Conservation (phyloP, 2,329 filamentous ascomycete species). For the Aspergillus costaricaensis region DNA sequence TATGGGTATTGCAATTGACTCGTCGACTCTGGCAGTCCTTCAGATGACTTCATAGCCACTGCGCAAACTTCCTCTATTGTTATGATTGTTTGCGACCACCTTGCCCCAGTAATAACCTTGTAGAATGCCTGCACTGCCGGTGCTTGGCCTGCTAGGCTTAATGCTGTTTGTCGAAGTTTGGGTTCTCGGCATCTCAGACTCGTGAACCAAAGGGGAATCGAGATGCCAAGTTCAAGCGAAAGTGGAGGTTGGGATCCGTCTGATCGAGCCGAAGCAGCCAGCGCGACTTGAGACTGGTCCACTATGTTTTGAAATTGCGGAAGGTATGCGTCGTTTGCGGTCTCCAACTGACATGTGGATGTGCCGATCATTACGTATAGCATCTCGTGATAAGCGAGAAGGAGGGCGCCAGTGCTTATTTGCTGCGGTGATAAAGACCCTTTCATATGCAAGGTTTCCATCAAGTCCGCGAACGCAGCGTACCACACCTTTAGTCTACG, state of each 20-base stretch:
- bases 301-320: conserved; percentile 31
- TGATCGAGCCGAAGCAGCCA: conserved; percentile 18
- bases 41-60: conserved; percentile 4
- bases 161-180: conserved; percentile 28
- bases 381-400: conserved; percentile 29
- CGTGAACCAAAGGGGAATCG: conserved; percentile 34
- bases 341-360: conserved; percentile 24
- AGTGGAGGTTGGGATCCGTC: conserved; percentile 33
- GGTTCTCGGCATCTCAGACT: conserved; percentile 37
- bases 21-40: not conserved
- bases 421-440: conserved; percentile 17
- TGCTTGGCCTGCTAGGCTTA: conserved; percentile 27
- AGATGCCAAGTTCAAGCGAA: conserved; percentile 35
- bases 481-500: conserved; percentile 26
- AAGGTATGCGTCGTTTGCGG: conserved; percentile 25
- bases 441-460: conserved; percentile 4
- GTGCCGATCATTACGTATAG: conserved; percentile 24
- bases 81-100: conserved; percentile 29
- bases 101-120: conserved; percentile 11
- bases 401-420: conserved; percentile 22
- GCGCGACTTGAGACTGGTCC: conserved; percentile 26
- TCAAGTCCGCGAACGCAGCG: conserved; percentile 23
- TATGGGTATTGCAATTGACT: not conserved
- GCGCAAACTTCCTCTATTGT: conserved; percentile 32
- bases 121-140: conserved; percentile 34